phyloP scores from a whole-genome alignment of 192 early-diverging fungal species.

The Coemansia sp. region DNA sequence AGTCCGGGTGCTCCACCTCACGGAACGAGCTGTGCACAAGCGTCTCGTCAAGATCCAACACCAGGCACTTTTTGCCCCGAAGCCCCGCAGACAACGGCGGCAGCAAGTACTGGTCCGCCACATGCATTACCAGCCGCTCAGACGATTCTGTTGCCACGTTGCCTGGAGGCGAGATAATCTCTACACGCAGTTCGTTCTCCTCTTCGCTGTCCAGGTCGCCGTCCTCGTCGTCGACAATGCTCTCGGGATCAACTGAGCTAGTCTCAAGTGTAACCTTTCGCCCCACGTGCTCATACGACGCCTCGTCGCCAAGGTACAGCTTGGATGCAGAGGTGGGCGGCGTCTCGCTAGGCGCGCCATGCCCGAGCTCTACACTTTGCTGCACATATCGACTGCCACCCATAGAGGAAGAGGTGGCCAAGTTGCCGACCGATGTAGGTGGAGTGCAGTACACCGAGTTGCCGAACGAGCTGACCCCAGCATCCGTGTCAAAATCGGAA shows the following conservation, averaged over 20 bases:
- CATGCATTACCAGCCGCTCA: conserved; percentile 47
- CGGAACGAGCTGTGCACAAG: conserved; percentile 94
- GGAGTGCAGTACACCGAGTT: conserved; percentile 52
- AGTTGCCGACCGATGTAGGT: conserved; percentile 44
- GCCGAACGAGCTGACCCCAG: conserved; percentile 43
- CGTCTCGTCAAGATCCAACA: conserved; percentile 96
- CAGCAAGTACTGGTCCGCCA: conserved; percentile 54
- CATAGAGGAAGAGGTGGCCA: conserved; percentile 14
- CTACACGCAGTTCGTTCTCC: conserved; percentile 40
- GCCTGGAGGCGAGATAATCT: conserved; percentile 49
- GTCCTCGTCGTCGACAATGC: conserved; percentile 32
- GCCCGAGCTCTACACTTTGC: conserved; percentile 19
- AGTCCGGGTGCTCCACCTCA: conserved; percentile 77
- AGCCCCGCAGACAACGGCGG: conserved; percentile 68
- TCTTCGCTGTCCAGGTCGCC: conserved; percentile 34
- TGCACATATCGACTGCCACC: conserved; percentile 5
- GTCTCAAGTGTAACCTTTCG: conserved; percentile 41
- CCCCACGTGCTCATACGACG: conserved; percentile 34
- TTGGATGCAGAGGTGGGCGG: conserved; percentile 42
- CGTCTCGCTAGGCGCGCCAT: conserved; percentile 29
- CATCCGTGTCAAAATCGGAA: conserved; percentile 46
- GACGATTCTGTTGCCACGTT: conserved; percentile 46
- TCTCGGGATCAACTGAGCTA: conserved; percentile 43
- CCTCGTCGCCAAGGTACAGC: conserved; percentile 43
- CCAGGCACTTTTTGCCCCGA: conserved; percentile 81